A percentile compares a stretch with the other conserved stretches of the same genome.
Conservation (phyloP, 768 basidiomycete species). For the Exidia glandulosa region DNA sequence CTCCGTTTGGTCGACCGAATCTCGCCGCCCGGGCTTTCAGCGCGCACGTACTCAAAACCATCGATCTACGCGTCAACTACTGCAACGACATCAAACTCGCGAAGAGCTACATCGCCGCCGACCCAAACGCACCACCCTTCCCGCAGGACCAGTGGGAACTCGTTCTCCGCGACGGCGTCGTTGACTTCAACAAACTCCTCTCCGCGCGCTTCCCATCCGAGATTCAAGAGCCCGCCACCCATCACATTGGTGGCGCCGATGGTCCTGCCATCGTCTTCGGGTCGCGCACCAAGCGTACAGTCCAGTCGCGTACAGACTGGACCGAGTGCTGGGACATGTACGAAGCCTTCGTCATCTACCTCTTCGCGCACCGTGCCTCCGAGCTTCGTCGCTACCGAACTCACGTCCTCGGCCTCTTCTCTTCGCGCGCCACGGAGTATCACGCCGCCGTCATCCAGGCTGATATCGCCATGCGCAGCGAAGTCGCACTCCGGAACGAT, state of each 20-base stretch:
- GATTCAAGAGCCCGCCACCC: not conserved
- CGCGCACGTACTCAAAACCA: no score
- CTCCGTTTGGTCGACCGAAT: no score
- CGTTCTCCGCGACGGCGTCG: constrained; percentile 2
- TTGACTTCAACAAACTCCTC: constrained; percentile 7
- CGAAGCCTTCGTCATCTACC: not conserved
- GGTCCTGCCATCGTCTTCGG: not conserved
- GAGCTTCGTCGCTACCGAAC: not conserved
- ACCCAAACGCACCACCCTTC: constrained; percentile 1
- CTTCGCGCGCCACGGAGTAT: no score
- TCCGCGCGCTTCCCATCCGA: not conserved
- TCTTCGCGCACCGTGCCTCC: not conserved
- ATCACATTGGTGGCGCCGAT: not conserved
- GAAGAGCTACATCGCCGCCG: not conserved
- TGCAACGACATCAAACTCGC: not conserved
- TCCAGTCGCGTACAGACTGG: not conserved
- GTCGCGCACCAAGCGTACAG: not conserved
- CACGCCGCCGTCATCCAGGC: not conserved
- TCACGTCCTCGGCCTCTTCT: not conserved
- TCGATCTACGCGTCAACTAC: not conserved
- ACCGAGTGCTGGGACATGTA: not conserved
- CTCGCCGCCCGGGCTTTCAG: no score
- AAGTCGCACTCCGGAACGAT: not conserved
- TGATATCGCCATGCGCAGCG: not conserved
- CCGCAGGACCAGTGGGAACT: constrained; percentile 4